Percentiles rank a stretch among this genome's conserved stretches.
These are phyloP conservation scores for Beta vulgaris DNA, from an alignment of 148 eudicot species.

Conservation along the genomic window DNA sequence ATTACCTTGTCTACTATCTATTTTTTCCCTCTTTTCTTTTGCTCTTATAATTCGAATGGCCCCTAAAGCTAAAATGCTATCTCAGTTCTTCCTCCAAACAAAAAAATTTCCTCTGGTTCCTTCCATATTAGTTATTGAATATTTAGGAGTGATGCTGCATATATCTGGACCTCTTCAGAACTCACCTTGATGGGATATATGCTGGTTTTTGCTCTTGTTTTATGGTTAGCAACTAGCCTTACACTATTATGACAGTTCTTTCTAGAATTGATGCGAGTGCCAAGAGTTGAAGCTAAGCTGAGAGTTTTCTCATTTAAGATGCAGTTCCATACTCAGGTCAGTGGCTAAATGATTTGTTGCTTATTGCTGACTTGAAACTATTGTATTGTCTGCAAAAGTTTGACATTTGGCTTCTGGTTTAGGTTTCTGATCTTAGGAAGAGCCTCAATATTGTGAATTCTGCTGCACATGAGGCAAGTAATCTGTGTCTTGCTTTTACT, in stretches of 20 bases:
- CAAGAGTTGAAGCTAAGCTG: conserved; percentile 80
- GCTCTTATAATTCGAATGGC: no score
- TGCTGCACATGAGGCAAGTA: conserved; percentile 75
- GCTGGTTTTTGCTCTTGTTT: neutral
- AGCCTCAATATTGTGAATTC: conserved; percentile 62
- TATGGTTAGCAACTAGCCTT: conserved; percentile 9
- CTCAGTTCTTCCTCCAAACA: neutral
- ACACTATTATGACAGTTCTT: conserved; percentile 70
- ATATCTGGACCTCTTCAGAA: neutral
- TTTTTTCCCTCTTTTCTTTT: no score
- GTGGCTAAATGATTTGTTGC: conserved; percentile 9
- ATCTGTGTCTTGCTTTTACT: neutral
- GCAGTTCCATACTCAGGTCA: conserved; percentile 77
- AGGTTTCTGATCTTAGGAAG: conserved; percentile 79
- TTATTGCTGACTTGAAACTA: neutral
- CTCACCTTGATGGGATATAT: neutral
- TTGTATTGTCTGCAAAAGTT: conserved; percentile 1
- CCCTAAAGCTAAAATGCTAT: no score
- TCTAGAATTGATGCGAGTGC: conserved; percentile 82
- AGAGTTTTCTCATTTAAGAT: conserved; percentile 88
- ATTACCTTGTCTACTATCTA: no score
- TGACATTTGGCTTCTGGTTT: conserved; percentile 14
- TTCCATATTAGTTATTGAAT: neutral
- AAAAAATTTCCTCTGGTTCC: neutral
- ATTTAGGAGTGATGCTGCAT: neutral